Base-by-base conservation (phyloP, 1,284 basidiomycete genomes). In the Microbotryum silenes-acaulis region DNA sequence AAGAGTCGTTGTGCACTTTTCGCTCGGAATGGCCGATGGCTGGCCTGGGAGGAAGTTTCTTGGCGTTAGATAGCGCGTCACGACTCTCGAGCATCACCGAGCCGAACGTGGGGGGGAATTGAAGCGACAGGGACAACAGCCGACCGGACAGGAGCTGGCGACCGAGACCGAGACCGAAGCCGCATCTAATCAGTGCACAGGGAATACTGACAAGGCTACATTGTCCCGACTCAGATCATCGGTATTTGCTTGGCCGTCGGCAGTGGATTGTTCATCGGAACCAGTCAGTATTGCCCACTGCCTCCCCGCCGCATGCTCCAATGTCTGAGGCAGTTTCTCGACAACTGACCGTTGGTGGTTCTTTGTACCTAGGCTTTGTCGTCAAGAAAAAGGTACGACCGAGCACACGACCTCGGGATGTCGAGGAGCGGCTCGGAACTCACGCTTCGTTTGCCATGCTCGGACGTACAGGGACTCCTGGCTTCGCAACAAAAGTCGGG, bases 201-300 rank as follows among this genome's bases (percentile, higher is more conserved):
- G 27, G 27, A 27, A 27, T 27, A 69, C 53, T n/a, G 79, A 75
- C 9, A 9, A 9, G 31, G 9, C 7, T 31, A 31, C 31, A 74
- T 80, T 42, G 37, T 16, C 16, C 12, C 37, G 12, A 18, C 37
- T 10, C 37, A 81, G 71, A 76, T 79, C 61, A 74, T 82, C 62
- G 81, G 81, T 55, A 75, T 97, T 64, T 78, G 88, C 59, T 82
- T 97, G 47, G 92, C 93, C 23, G 79, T 97, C 55, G 76, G 78
- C 21, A 89, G 86, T 72, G 94, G 94, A 25, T 50, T 93, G 27
- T 84, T 98, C 69, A 97, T 97, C 70, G 94, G 94, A 7, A 81
- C 85, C n/a, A 88, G 71, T 93, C 91, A 76, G 89, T 91, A 20
- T 84, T 54, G n/a, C 44, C 42, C 14, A 10, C 25, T 25, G 25